Evolutionary conservation across 1,284 basidiomycete genomes (phyloP), one percentile per base, ranked within the genome.

Genomic region (Blastosporella zonata): DNA sequence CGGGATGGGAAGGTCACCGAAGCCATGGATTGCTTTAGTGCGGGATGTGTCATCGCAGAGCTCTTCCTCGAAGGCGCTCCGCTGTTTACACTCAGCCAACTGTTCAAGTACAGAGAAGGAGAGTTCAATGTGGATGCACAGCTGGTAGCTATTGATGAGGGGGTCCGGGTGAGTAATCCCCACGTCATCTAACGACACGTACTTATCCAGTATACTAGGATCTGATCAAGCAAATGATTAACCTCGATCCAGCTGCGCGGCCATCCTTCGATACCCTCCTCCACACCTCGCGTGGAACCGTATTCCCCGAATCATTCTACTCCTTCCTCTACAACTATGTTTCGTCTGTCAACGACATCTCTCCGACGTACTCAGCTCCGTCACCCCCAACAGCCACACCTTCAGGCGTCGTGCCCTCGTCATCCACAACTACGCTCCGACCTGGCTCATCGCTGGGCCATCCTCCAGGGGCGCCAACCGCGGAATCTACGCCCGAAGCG

Each of bases 11-110:
- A 79, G 57, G 86, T 99, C 18, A 94, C 92, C 0, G 94, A 99
- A 67, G 79, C 90, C 2, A 99, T 99, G 97, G 97, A 99, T 65
- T 91, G 96, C 44, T 99, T 99, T 63, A 93, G 93, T 53, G 81
- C 85, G 0, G 97, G 97, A 25, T 99, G 96, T 65, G 95, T 98
- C 13, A 82, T 99, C 27, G 93, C 95, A 0, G 97, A 99, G 68
- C 78, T 99, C 52, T 99, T 97, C 74, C 77, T 95, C 35, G 97
- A 99, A 63, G 97, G 97, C 0, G 84, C 90, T 0, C 91, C 92
- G 1, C 78, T 97, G 31, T 99, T 99, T 72, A 96, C 92, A 0
- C 76, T 99, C 38, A 93, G 90, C 62, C 96, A 98, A 64, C 73
- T 99, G 44, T 98, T 93, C 78, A 95, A 96, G 65, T 99, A 97